Conservation (phyloP, 192 early-diverging fungal genomes). For the Linnemannia zychae region DNA sequence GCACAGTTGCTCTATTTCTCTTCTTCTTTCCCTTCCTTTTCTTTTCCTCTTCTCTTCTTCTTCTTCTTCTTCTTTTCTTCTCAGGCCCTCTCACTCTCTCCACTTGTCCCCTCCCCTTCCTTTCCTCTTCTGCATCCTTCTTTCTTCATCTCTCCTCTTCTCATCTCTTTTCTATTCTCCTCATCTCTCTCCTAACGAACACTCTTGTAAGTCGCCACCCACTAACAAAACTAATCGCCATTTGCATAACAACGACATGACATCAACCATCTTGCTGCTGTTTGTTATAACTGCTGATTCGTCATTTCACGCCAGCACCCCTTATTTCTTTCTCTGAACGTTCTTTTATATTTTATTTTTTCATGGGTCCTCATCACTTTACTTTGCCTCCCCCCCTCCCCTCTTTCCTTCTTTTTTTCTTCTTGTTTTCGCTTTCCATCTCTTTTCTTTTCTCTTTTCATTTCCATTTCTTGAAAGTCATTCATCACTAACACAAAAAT, state of each 20-base stretch:
- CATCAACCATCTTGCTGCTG: background rate
- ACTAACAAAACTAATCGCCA: background rate
- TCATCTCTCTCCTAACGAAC: background rate
- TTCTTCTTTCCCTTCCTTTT: background rate
- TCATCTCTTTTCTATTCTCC: background rate
- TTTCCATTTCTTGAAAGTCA: background rate
- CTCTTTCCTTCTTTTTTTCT: background rate
- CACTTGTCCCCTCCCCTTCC: conserved; percentile 2
- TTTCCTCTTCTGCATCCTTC: background rate
- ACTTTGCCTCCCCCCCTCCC: background rate
- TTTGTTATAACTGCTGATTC: background rate
- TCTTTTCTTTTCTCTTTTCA: background rate
- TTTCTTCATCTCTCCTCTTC: background rate
- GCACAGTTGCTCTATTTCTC: background rate
- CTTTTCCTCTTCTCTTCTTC: background rate
- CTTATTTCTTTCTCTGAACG: no score
- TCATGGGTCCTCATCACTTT: background rate
- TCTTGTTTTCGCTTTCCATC: conserved; percentile 2
- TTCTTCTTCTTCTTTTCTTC: background rate
- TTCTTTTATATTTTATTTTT: background rate
- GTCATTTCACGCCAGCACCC: conserved; percentile 28
- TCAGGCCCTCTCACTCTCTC: background rate
- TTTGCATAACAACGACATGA: background rate
- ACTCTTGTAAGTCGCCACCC: background rate
- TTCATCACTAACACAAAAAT: background rate